Evolutionary conservation across 345 rosid species (phyloP).

Genomic region (Turnera subulata): DNA sequence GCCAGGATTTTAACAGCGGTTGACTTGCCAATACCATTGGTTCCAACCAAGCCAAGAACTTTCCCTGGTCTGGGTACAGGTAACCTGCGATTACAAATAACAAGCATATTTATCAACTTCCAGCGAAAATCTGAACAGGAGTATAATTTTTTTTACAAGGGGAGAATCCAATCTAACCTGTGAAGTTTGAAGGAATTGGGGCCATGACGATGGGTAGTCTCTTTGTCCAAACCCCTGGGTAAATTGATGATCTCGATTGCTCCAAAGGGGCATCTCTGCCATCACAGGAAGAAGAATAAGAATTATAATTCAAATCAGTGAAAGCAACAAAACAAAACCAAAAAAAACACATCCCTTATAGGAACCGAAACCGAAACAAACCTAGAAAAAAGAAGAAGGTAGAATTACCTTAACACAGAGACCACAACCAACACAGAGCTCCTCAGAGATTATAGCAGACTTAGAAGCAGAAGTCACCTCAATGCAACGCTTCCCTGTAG

Average conservation of each 20-base stretch:
- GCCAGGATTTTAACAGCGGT: slow-evolving; percentile 95
- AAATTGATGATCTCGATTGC: slow-evolving; percentile 97
- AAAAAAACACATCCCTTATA: no score
- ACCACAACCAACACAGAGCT: slow-evolving; percentile 95
- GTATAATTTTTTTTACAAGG: neutral
- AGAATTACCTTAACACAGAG: slow-evolving; percentile 81
- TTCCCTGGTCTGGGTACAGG: slow-evolving; percentile 99
- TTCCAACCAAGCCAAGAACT: slow-evolving; percentile 98
- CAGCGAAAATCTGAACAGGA: neutral
- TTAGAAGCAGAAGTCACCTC: slow-evolving; percentile 78
- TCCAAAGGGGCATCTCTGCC: slow-evolving; percentile 95
- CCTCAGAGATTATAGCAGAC: slow-evolving; percentile 94
- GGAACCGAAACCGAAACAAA: no score
- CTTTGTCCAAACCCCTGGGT: slow-evolving; percentile 87
- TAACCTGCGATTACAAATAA: slow-evolving; percentile 45
- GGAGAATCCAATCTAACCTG: slow-evolving; percentile 53
- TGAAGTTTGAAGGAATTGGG: slow-evolving; percentile 92
- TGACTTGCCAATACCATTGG: slow-evolving; percentile 97
- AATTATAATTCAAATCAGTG: neutral
- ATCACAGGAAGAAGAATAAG: slow-evolving; percentile 13
- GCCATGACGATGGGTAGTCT: slow-evolving; percentile 96
- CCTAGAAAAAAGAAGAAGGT: no score
- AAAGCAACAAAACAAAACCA: no score
- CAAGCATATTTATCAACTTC: neutral
- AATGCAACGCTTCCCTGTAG: slow-evolving; percentile 79